Evolutionary conservation across 305 asterid genomes (phyloP).

Genomic region (Salvia sclarea): DNA sequence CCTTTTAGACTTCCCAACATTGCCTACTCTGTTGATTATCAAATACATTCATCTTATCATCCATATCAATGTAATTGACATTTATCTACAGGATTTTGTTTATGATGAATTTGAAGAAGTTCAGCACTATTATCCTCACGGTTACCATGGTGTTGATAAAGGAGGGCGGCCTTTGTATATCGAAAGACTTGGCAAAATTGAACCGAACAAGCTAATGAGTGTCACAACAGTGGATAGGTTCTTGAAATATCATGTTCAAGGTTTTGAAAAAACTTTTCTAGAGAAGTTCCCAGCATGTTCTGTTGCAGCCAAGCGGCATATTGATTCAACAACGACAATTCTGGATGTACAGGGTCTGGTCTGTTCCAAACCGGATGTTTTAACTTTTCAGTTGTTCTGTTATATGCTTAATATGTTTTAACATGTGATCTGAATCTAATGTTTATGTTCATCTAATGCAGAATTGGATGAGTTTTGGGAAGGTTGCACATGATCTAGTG

Average conservation of each 20-base stretch:
- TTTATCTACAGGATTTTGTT: constrained; percentile 65
- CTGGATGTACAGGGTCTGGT: constrained; percentile 96
- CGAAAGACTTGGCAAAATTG: constrained; percentile 92
- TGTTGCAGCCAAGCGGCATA: constrained; percentile 81
- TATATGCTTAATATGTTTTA: background rate
- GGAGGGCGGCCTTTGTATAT: constrained; percentile 87
- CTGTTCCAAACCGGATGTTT: constrained; percentile 40
- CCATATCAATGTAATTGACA: constrained; percentile 19
- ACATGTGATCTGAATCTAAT: constrained; percentile 6
- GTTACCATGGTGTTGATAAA: constrained; percentile 98
- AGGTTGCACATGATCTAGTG: constrained; percentile 80
- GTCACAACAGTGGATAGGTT: constrained; percentile 89
- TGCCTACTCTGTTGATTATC: background rate
- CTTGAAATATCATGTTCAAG: constrained; percentile 88
- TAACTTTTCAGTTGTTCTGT: constrained; percentile 21
- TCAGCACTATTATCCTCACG: no score
- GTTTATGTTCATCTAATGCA: constrained; percentile 41
- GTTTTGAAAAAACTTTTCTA: constrained; percentile 75
- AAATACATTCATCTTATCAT: constrained; percentile 19
- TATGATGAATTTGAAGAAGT: constrained; percentile 84
- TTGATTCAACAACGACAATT: constrained; percentile 79
- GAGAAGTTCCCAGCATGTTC: constrained; percentile 97
- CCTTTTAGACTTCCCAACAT: background rate
- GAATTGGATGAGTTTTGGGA: constrained; percentile 96
- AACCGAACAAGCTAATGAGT: constrained; percentile 77